Evolutionary conservation across 2,329 filamentous ascomycete genomes (phyloP), one percentile per base, ranked within the genome.

Genomic region (Venturia pyrina): DNA sequence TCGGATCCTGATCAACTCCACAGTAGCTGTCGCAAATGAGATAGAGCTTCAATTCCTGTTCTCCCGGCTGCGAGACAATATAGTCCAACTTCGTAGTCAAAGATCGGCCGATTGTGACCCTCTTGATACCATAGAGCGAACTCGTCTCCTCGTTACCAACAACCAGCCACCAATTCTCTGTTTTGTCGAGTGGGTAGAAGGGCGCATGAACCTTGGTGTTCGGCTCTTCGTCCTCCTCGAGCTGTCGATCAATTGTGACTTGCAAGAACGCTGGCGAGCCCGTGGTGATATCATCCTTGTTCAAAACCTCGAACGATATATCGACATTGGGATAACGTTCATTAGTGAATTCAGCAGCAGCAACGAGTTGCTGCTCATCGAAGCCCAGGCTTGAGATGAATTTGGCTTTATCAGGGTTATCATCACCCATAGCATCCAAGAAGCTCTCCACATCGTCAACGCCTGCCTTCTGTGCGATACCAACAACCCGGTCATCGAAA

Each of bases 81-180:
- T 93, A 96, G 78, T 98, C 93, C 69, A 99, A 80, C 73, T 86
- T 87, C 66, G 92, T 84, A 72, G 90, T 89, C 71, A 96, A 78
- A 74, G 89, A 87, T 71, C 85, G 85, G 50, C 87, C 89, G 69
- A 99, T 89, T 1, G 93, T 96, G 67, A 99, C 88, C 70, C 93
- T 86, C 83, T 98, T 99, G 80, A 98, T 96, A 2, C 91, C 93
- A 66, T 98, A 81, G 68, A 99, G 81, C 69, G 84, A 93, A 80
- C 91, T 93, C 50, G 89, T 91, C 75, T 86, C 89, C 79, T 97
- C 92, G 71, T 98, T 93, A 40, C 93, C 93, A 43, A 99, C 91
- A 24, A 99, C 91, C 66, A 99, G 80, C 95, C 95, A 99, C 93
- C 93, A 99, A 75, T 95, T 96, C 82, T 99, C 95, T 80, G 91